phyloP scores from a whole-genome alignment of 1,284 basidiomycete genomes.

The Lentinus polychrous region DNA sequence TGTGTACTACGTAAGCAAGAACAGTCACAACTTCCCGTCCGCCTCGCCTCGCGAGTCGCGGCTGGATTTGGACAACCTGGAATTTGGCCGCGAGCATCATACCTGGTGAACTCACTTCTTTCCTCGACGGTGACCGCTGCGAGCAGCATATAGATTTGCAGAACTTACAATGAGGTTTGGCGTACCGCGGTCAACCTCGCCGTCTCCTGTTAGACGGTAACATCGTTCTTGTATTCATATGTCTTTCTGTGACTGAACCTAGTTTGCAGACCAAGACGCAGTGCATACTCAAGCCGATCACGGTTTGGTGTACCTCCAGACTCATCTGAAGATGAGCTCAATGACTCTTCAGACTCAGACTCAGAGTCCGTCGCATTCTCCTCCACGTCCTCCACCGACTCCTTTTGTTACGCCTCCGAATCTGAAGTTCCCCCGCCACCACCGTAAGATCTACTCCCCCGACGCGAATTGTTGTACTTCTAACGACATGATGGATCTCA shows the following conservation, averaged over 20 bases:
- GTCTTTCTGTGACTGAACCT: constrained; percentile 2
- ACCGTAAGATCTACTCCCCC: constrained; percentile 24
- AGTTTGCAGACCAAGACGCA: constrained; percentile 16
- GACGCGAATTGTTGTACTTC: neutral
- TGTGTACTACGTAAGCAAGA: no score
- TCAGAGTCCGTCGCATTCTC: constrained; percentile 32
- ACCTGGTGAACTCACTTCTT: no score
- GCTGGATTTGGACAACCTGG: no score
- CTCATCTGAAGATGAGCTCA: constrained; percentile 39
- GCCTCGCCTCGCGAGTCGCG: no score
- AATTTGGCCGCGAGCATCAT: no score
- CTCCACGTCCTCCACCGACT: constrained; percentile 30
- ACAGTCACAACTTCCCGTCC: no score
- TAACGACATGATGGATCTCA: neutral
- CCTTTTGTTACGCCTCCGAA: constrained; percentile 37
- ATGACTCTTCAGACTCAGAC: constrained; percentile 20
- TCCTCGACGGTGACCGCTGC: no score
- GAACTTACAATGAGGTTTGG: constrained; percentile 47
- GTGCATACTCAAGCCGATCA: constrained; percentile 31
- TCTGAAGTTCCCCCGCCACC: constrained; percentile 27
- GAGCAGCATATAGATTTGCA: no score
- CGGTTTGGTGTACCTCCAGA: constrained; percentile 51
- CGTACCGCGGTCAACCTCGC: constrained; percentile 51
- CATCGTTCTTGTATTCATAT: constrained; percentile 12
- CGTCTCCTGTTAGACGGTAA: constrained; percentile 51